Evolutionary conservation across 495 filamentous ascomycete species (phyloP).

Genomic region (Xylaria bambusicola): DNA sequence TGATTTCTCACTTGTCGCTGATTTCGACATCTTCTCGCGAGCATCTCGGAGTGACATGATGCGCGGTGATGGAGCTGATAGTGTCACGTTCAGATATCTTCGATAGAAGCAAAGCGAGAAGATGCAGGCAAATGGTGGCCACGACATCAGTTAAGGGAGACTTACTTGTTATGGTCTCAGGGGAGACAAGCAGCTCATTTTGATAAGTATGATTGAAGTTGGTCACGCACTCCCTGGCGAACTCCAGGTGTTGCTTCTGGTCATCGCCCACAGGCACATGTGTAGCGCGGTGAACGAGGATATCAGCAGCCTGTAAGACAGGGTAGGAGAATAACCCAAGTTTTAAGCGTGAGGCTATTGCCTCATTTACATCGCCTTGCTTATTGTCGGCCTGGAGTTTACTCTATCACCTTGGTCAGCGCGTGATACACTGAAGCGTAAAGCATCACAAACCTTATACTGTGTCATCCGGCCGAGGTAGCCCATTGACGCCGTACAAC

Average conservation of each 20-base stretch:
- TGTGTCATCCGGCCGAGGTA: constrained; percentile 95
- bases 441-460: constrained; percentile 73
- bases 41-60: constrained; percentile 88
- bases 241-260: constrained; percentile 91
- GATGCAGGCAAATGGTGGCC: not conserved
- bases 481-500: constrained; percentile 84
- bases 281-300: constrained; percentile 84
- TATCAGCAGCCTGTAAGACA: constrained; percentile 92
- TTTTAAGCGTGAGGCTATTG: constrained; percentile 62
- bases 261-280: constrained; percentile 96
- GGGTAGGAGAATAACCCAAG: constrained; percentile 96
- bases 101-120: not conserved
- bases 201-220: constrained; percentile 77
- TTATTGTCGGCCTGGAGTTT: constrained; percentile 66
- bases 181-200: constrained; percentile 61
- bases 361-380: constrained; percentile 51
- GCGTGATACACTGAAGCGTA: not conserved
- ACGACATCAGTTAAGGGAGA: constrained; percentile 4
- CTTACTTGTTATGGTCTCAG: constrained; percentile 77
- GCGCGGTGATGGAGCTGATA: constrained; percentile 66
- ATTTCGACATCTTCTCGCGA: constrained; percentile 89
- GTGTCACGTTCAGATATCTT: not conserved
- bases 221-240: constrained; percentile 77
- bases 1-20: constrained; percentile 65
- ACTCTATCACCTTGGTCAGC: constrained; percentile 50